Evolutionary conservation across 73 alveolate genomes (phyloP).

Genomic region (Stentor roeselii): DNA sequence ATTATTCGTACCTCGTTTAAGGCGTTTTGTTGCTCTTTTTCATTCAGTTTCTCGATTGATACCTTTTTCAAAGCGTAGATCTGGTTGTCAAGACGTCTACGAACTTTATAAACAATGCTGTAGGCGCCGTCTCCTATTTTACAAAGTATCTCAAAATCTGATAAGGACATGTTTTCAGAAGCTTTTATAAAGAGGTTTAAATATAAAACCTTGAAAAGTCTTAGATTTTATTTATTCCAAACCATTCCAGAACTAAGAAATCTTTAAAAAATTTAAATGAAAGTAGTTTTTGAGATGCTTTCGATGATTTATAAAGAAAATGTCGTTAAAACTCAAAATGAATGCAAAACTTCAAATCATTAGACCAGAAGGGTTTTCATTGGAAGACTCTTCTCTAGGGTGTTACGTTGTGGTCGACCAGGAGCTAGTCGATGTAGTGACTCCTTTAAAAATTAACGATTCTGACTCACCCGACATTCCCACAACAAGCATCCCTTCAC

Average conservation of each 20-base stretch:
- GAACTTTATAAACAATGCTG: constrained; percentile 71
- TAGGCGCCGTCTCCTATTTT: constrained; percentile 79
- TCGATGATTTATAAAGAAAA: too few relatives aligned
- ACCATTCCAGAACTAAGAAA: too few relatives aligned
- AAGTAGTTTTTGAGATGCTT: too few relatives aligned
- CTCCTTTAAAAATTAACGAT: neutral
- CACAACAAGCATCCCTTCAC: neutral
- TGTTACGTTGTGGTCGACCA: neutral
- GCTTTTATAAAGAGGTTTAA: too few relatives aligned
- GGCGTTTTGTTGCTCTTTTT: constrained; percentile 70
- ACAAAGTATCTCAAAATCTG: constrained; percentile 11
- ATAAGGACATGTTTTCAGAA: too few relatives aligned
- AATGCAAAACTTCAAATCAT: neutral
- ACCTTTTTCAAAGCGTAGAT: constrained; percentile 80
- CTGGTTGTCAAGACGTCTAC: constrained; percentile 60
- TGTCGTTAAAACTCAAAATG: neutral
- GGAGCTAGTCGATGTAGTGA: neutral
- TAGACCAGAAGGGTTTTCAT: neutral
- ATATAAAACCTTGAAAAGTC: too few relatives aligned
- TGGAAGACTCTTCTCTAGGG: neutral
- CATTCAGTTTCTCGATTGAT: constrained; percentile 67
- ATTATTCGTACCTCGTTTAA: constrained; percentile 75
- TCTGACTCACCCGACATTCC: neutral
- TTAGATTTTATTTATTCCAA: too few relatives aligned
- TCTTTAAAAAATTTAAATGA: too few relatives aligned